A percentile compares a stretch with the other conserved stretches of the same genome.
Conservation (phyloP, 108 stramenopile genomes). For the Poteriospumella lacustris region DNA sequence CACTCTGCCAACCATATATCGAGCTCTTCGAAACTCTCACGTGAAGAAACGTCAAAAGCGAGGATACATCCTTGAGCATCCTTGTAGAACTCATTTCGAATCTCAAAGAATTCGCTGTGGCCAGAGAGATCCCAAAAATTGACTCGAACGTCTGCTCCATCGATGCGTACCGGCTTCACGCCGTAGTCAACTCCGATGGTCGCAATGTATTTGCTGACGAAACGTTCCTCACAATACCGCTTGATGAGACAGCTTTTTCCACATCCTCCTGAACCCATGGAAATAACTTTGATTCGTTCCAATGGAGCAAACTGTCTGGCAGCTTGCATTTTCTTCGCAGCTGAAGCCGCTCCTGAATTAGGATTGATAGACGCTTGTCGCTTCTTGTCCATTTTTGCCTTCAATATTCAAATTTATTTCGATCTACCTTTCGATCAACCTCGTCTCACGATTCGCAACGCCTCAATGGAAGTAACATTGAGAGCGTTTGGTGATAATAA, state of each 20-base stretch:
- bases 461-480: too few relatives aligned
- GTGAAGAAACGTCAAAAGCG: slow-evolving; percentile 59
- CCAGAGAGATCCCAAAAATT: slow-evolving; percentile 52
- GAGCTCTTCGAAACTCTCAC: slow-evolving; percentile 55
- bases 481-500: too few relatives aligned
- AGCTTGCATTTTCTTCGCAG: too few relatives aligned
- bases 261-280: slow-evolving; percentile 54
- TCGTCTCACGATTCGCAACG: too few relatives aligned
- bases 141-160: slow-evolving; percentile 51
- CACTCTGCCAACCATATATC: slow-evolving; percentile 61
- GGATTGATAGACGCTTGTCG: too few relatives aligned
- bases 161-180: slow-evolving; percentile 56
- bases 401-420: too few relatives aligned
- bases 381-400: too few relatives aligned
- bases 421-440: too few relatives aligned
- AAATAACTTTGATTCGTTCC: slow-evolving; percentile 64
- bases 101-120: slow-evolving; percentile 64
- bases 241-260: slow-evolving; percentile 74
- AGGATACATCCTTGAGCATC: slow-evolving; percentile 62
- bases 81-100: slow-evolving; percentile 74
- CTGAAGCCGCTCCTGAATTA: too few relatives aligned
- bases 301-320: too few relatives aligned
- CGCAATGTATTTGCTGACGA: slow-evolving; percentile 61
- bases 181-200: slow-evolving; percentile 79
- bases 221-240: slow-evolving; percentile 68